These are phyloP conservation scores for Talaromyces thailandensis DNA, from an alignment of 495 filamentous ascomycete species.

Conservation along the genomic window DNA sequence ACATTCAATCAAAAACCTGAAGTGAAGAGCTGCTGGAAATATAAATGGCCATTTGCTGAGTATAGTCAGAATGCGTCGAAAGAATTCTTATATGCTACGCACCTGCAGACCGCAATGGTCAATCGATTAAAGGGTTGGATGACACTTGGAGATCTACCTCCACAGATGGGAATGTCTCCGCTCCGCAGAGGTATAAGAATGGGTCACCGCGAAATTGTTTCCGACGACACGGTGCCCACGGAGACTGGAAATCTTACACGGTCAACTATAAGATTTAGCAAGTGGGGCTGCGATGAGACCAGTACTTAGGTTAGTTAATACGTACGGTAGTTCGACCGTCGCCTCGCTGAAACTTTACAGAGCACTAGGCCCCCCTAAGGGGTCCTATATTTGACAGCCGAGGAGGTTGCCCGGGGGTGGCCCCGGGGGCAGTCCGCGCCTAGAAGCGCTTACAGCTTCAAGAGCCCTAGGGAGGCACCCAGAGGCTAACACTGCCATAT, in stretches of 20 bases:
- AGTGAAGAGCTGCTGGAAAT: not conserved
- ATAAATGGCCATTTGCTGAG: not conserved
- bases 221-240: not conserved
- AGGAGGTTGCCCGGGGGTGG: no score
- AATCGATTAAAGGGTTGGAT: not conserved
- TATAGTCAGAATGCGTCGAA: not conserved
- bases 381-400: no score
- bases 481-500: no score
- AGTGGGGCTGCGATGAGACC: not conserved
- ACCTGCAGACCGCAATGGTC: not conserved
- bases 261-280: not conserved
- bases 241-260: not conserved
- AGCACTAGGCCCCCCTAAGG: no score
- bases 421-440: no score
- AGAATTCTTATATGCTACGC: not conserved
- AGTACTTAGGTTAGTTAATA: not conserved
- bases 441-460: no score
- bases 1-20: not conserved
- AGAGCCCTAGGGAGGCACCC: no score
- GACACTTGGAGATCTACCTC: not conserved
- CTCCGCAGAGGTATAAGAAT: not conserved
- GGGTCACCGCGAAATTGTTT: not conserved
- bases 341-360: no score
- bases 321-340: no score
- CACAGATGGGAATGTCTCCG: not conserved